phyloP scores from a whole-genome alignment of 768 basidiomycete species.

The Suillus spraguei region DNA sequence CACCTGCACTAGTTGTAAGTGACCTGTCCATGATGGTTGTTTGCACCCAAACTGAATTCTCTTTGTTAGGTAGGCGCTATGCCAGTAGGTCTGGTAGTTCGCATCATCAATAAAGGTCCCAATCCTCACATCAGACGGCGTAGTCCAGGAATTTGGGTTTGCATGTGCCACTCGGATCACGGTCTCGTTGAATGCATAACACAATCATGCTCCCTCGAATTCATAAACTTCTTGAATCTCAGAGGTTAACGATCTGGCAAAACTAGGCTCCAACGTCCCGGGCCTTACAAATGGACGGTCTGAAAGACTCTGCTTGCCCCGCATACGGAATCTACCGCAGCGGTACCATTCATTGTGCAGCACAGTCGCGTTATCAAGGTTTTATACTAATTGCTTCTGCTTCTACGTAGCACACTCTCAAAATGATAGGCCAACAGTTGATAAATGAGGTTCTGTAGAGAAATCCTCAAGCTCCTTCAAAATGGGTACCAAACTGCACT shows the following conservation, averaged over 20 bases:
- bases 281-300: too few species aligned
- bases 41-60: not conserved
- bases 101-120: slow-evolving; percentile 15
- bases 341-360: slow-evolving; percentile 29
- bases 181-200: too few species aligned
- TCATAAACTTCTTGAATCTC: slow-evolving; percentile 13
- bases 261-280: too few species aligned
- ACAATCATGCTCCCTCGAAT: too few species aligned
- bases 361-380: too few species aligned
- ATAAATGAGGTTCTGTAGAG: slow-evolving; percentile 35
- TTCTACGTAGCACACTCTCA: slow-evolving; percentile 16
- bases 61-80: slow-evolving; percentile 44
- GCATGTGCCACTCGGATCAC: slow-evolving; percentile 17
- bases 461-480: slow-evolving; percentile 35
- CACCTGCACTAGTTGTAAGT: slow-evolving; percentile 9
- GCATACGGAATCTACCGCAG: slow-evolving; percentile 20
- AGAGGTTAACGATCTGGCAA: slow-evolving; percentile 32
- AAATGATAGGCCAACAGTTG: too few species aligned
- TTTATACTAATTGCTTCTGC: not conserved
- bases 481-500: slow-evolving; percentile 34
- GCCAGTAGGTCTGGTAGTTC: slow-evolving; percentile 43
- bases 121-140: slow-evolving; percentile 29
- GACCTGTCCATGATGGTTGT: not conserved
- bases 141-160: slow-evolving; percentile 40
- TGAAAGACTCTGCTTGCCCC: slow-evolving; percentile 20